phyloP scores from a whole-genome alignment of 305 asterid genomes.

The Salvia sclarea region DNA sequence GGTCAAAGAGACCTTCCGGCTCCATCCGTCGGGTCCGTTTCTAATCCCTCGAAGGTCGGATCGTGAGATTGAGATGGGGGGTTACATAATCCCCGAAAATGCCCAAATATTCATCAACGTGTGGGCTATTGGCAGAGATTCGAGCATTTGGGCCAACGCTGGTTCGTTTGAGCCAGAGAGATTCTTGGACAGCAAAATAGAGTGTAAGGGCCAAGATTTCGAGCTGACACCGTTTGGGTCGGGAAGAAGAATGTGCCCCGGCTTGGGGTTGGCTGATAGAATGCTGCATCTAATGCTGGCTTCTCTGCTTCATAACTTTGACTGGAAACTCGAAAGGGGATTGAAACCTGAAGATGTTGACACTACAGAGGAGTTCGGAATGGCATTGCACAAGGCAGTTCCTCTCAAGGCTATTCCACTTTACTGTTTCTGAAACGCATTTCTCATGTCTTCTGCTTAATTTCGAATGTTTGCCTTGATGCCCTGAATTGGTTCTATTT shows the following conservation, averaged over 20 bases:
- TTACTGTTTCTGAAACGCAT: not conserved
- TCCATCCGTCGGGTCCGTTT: slow-evolving; percentile 50
- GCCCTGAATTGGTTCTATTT: too few species aligned
- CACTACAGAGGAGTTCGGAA: slow-evolving; percentile 42
- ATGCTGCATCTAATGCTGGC: slow-evolving; percentile 45
- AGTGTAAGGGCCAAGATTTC: slow-evolving; percentile 47
- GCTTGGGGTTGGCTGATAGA: slow-evolving; percentile 40
- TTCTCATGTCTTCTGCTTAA: too few species aligned
- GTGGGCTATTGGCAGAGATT: slow-evolving; percentile 56
- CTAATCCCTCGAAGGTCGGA: slow-evolving; percentile 40
- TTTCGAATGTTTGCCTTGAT: too few species aligned
- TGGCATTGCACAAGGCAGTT: slow-evolving; percentile 40
- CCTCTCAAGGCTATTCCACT: slow-evolving; percentile 45
- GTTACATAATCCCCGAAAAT: slow-evolving; percentile 39
- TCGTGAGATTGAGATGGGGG: slow-evolving; percentile 37
- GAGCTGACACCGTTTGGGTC: slow-evolving; percentile 43
- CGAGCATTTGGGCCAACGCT: slow-evolving; percentile 41
- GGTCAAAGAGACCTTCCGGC: slow-evolving; percentile 47
- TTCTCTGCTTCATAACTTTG: slow-evolving; percentile 39
- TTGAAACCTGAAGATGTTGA: slow-evolving; percentile 39
- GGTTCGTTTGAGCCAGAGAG: slow-evolving; percentile 45
- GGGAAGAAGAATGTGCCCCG: slow-evolving; percentile 54
- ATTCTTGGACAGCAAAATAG: slow-evolving; percentile 33
- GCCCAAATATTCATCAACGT: slow-evolving; percentile 42
- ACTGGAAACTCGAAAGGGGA: slow-evolving; percentile 45